A percentile compares a stretch with the other conserved stretches of the same genome.
Conservation (phyloP, 371 early-diverging fungal genomes). For the Mucor lusitanicus region DNA sequence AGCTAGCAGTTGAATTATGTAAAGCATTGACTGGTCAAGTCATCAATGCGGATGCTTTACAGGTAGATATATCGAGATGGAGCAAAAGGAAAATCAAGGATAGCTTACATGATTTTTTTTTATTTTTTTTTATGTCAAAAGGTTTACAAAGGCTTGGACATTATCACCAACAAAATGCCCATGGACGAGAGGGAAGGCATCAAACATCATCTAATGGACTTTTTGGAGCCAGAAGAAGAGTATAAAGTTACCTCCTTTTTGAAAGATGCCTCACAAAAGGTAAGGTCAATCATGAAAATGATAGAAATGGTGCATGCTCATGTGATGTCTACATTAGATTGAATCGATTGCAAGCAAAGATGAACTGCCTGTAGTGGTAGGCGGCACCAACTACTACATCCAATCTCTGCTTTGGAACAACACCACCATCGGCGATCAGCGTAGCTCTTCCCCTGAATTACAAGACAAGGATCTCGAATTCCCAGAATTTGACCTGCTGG, state of each 20-base stretch:
- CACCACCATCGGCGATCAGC: conserved; percentile 47
- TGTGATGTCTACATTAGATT: conserved; percentile 55
- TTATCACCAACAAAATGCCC: conserved; percentile 93
- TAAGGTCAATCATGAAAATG: conserved; percentile 18
- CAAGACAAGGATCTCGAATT: conserved; percentile 12
- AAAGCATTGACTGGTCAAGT: conserved; percentile 85
- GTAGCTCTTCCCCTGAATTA: conserved; percentile 6
- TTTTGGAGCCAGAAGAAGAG: conserved; percentile 73
- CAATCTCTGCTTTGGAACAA: conserved; percentile 86
- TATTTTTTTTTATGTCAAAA: conserved; percentile 30
- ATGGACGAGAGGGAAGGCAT: conserved; percentile 68
- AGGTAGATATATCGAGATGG: conserved; percentile 58
- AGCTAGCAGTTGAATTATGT: conserved; percentile 87
- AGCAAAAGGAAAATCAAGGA: not conserved
- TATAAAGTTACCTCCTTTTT: conserved; percentile 88
- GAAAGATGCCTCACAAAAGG: conserved; percentile 71
- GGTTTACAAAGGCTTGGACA: conserved; percentile 89
- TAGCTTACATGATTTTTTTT: not conserved
- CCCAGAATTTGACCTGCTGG: conserved; percentile 39
- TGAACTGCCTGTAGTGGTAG: conserved; percentile 86
- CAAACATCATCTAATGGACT: conserved; percentile 88
- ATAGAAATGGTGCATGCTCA: not conserved
- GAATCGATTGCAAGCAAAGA: conserved; percentile 66
- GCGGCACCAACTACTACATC: conserved; percentile 96
- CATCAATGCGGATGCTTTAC: conserved; percentile 95